These are phyloP conservation scores for Novakomyces olei DNA, from an alignment of 805 yeast species.

Conservation along the genomic window DNA sequence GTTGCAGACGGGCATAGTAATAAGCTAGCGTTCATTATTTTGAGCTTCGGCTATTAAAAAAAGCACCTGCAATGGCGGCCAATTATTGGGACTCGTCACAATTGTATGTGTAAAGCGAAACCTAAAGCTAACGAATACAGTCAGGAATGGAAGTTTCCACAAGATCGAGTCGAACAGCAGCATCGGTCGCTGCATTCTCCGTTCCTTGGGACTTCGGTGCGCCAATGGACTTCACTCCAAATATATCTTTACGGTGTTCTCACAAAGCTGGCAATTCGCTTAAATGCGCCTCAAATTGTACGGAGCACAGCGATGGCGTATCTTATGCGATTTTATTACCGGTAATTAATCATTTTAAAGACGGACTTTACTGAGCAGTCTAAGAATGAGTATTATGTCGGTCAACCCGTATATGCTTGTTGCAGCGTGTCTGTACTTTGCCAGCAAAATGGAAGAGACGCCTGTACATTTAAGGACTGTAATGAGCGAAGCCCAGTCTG, in stretches of 20 bases:
- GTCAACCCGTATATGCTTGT: constrained; percentile 65
- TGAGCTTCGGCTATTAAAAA: too few relatives aligned
- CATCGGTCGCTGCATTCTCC: too few relatives aligned
- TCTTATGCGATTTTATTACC: constrained; percentile 50
- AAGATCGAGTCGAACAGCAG: constrained; percentile 29
- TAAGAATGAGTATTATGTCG: constrained; percentile 15
- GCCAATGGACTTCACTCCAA: constrained; percentile 29
- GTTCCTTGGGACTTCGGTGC: constrained; percentile 11
- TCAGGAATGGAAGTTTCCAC: constrained; percentile 55
- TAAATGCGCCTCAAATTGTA: constrained; percentile 61
- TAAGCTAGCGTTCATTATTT: too few relatives aligned
- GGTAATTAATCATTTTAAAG: constrained; percentile 49
- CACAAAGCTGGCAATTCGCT: constrained; percentile 56
- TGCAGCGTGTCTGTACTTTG: constrained; percentile 68
- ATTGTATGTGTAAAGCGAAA: constrained; percentile 12
- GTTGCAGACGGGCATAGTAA: too few relatives aligned
- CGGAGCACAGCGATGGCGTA: constrained; percentile 78
- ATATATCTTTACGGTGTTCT: constrained; percentile 69
- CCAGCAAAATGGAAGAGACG: constrained; percentile 85
- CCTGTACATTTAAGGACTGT: constrained; percentile 82
- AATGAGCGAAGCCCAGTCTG: constrained; percentile 58
- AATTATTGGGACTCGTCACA: constrained; percentile 18
- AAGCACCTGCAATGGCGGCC: too few relatives aligned
- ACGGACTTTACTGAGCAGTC: too few relatives aligned
- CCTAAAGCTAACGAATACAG: constrained; percentile 14